phyloP scores from a whole-genome alignment of 495 filamentous ascomycete species.

The Neurospora sp. region DNA sequence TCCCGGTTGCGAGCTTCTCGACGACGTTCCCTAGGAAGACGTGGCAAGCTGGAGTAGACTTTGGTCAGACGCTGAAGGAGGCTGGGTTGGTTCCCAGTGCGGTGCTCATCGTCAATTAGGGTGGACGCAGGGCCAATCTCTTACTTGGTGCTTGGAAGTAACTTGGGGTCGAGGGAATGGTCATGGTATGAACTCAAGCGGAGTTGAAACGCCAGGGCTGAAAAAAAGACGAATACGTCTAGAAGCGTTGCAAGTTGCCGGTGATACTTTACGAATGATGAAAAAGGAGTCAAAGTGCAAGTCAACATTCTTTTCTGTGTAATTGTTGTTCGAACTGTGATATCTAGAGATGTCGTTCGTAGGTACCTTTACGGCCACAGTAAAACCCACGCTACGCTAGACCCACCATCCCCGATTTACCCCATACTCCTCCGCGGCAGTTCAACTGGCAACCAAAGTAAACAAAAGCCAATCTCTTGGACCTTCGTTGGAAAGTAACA shows the following conservation, averaged over 20 bases:
- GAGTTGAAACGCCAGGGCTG: neutral
- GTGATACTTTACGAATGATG: neutral
- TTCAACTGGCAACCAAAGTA: neutral
- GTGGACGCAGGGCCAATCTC: neutral
- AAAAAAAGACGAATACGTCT: neutral
- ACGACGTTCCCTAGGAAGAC: conserved; percentile 83
- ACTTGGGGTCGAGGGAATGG: neutral
- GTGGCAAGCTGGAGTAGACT: conserved; percentile 64
- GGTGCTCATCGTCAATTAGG: conserved; percentile 63
- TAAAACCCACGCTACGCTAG: neutral
- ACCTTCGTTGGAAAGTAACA: neutral
- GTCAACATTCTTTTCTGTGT: neutral
- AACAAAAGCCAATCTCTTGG: neutral
- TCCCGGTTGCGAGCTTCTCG: conserved; percentile 59
- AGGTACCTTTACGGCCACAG: neutral
- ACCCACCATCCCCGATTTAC: neutral
- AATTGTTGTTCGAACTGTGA: neutral
- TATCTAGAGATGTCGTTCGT: neutral
- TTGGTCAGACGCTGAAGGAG: conserved; percentile 85
- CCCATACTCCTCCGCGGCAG: neutral
- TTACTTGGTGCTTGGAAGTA: neutral
- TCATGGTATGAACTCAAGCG: neutral
- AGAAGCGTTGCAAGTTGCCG: neutral
- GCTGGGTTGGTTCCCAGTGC: conserved; percentile 83
- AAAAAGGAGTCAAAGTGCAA: neutral